phyloP scores from a whole-genome alignment of 495 filamentous ascomycete species.

The Pseudoneurospora amorphoporcata region DNA sequence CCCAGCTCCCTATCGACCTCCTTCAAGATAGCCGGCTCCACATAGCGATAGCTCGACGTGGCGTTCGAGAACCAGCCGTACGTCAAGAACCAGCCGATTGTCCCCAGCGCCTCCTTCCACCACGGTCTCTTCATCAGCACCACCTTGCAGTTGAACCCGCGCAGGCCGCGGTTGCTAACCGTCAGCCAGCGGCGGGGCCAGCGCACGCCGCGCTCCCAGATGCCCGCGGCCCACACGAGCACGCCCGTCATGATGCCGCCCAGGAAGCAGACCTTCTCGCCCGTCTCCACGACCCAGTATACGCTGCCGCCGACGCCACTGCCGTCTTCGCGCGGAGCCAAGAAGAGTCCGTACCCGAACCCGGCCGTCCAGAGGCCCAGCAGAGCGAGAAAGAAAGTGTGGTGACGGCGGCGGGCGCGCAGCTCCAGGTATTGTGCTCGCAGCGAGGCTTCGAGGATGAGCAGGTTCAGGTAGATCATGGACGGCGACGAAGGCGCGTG shows the following conservation, averaged over 20 bases:
- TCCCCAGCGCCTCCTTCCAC: conserved; percentile 64
- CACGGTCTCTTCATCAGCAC: conserved; percentile 77
- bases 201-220: conserved; percentile 88
- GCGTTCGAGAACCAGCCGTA: conserved; percentile 57
- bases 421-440: conserved; percentile 87
- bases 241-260: conserved; percentile 74
- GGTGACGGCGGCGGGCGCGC: conserved; percentile 77
- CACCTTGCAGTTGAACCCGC: conserved; percentile 90
- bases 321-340: conserved; percentile 84
- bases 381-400: conserved; percentile 85
- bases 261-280: conserved; percentile 77
- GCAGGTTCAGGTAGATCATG: conserved; percentile 97
- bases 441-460: conserved; percentile 91
- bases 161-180: conserved; percentile 77
- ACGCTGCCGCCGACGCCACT: conserved; percentile 81
- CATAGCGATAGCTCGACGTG: conserved; percentile 54
- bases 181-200: conserved; percentile 90
- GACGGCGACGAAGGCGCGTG: conserved; percentile 76
- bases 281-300: conserved; percentile 89
- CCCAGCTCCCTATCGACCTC: conserved; percentile 42
- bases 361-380: conserved; percentile 68
- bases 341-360: conserved; percentile 79
- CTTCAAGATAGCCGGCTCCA: conserved; percentile 44
- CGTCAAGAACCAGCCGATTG: conserved; percentile 64
- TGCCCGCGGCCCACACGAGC: conserved; percentile 85